Base-by-base conservation (phyloP, 139 green algal genomes). In the Chlamydomonas incerta region DNA sequence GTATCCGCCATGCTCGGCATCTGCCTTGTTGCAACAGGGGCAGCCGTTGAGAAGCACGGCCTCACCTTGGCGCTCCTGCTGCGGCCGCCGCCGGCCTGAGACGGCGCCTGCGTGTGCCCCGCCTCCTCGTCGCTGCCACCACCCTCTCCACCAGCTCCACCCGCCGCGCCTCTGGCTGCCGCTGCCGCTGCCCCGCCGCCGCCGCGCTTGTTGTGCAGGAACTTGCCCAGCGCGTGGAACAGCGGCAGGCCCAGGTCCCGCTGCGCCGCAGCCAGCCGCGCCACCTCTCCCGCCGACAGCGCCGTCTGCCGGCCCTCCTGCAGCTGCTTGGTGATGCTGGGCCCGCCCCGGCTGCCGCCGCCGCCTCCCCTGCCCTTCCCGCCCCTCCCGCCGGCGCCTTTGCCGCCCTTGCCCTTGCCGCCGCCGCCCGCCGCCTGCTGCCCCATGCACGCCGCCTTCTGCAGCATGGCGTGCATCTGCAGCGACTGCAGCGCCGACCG, bases 181-280 rank as follows among this genome's bases (percentile, higher is more conserved):
- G 57, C 57, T 18, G 2, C 20, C 31, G 41, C 11, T 18, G 8
- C 31, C n/a, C 73, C 41, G 52, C 29, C 10, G n/a, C 21, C 60
- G 37, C 58, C 58, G 14, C 94, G 82, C 81, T 97, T 97, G 90
- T 97, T 96, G 88, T 97, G 96, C 82, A 98, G 88, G 41, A 98
- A 75, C 87, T 97, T 97, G 28, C 95, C 95, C 0, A 98, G 86
- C 21, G 92, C 95, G 73, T 98, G 95, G 81, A 97, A 97, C 3
- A 95, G 70, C 34, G 83, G 72, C 3, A 98, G 88, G 0, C 87
- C 86, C 77, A 89, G 81, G 77, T 98, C 95, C 0, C 90, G 72
- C 15, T 88, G 80, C 23, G 71, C 71, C 11, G 80, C 67, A 23
- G 68, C 80, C 66, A 85, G 26, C 24, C 66, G 31, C 31, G 66